These are phyloP conservation scores for Skeletonema costatum DNA, from an alignment of 108 stramenopile species.

Conservation along the genomic window DNA sequence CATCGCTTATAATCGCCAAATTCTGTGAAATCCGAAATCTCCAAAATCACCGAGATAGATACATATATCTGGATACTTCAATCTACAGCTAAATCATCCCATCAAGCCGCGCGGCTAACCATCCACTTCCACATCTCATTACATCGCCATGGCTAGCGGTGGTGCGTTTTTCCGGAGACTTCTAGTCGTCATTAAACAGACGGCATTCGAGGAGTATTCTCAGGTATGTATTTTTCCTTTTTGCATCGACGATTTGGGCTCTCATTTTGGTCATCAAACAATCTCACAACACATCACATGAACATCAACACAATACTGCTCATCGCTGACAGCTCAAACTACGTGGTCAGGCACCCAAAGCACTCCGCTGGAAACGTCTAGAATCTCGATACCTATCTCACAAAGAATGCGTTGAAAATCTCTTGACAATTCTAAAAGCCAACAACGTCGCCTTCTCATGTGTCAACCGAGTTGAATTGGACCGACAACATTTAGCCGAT, in stretches of 20 bases:
- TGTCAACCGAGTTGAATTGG: slow-evolving; percentile 94
- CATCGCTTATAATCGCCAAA: too few species aligned
- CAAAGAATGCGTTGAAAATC: slow-evolving; percentile 83
- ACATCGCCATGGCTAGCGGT: slow-evolving; percentile 12
- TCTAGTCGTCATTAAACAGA: slow-evolving; percentile 97
- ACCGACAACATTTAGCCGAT: slow-evolving; percentile 92
- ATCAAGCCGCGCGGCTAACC: too few species aligned
- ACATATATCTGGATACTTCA: too few species aligned
- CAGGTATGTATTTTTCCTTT: slow-evolving; percentile 17
- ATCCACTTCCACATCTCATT: not conserved
- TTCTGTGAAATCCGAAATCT: too few species aligned
- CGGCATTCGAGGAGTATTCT: slow-evolving; percentile 88
- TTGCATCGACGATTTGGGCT: not conserved
- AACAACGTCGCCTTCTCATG: slow-evolving; percentile 80
- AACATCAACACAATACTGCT: not conserved
- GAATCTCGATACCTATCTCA: slow-evolving; percentile 91
- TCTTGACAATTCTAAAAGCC: slow-evolving; percentile 63
- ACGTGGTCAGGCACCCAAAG: slow-evolving; percentile 95
- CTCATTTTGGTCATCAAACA: not conserved
- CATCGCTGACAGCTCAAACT: slow-evolving; percentile 77
- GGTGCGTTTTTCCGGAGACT: slow-evolving; percentile 50
- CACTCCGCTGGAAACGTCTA: slow-evolving; percentile 91
- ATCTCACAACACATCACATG: too few species aligned
- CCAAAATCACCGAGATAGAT: too few species aligned
- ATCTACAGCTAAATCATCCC: too few species aligned